phyloP scores from a whole-genome alignment of 2,329 filamentous ascomycete species.

The Diplocarpon rosae region DNA sequence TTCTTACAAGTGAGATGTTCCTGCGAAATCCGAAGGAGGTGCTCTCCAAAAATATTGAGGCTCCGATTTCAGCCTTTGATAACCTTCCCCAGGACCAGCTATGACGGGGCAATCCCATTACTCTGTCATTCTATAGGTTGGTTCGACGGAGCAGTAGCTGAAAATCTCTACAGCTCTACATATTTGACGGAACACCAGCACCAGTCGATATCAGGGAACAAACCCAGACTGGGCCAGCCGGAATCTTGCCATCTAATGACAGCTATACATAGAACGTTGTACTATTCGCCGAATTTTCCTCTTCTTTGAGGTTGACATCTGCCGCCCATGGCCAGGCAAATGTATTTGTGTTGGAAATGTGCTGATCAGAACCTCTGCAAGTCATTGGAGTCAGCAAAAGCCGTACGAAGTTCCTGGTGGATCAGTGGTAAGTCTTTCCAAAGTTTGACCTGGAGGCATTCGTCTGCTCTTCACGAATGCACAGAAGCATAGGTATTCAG shows the following conservation, averaged over 20 bases:
- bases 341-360: too few relatives aligned
- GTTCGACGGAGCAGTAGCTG: too few relatives aligned
- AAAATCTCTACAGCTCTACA: constrained; percentile 22
- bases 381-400: constrained; percentile 35
- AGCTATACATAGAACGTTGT: constrained; percentile 32
- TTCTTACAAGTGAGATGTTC: constrained; percentile 33
- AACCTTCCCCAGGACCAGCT: constrained; percentile 35
- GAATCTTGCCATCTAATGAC: constrained; percentile 29
- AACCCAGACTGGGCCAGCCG: constrained; percentile 35
- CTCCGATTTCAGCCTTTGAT: constrained; percentile 36
- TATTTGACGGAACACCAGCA: constrained; percentile 40
- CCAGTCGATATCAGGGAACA: constrained; percentile 35
- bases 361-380: too few relatives aligned
- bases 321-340: too few relatives aligned
- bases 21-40: constrained; percentile 31
- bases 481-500: too few relatives aligned
- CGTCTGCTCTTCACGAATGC: neutral
- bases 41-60: constrained; percentile 42
- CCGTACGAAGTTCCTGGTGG: constrained; percentile 42
- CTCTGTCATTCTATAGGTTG: too few relatives aligned
- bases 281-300: too few relatives aligned
- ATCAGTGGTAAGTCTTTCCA: constrained; percentile 28
- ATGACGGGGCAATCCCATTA: constrained; percentile 15
- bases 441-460: neutral
- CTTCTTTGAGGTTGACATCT: too few relatives aligned